phyloP scores from a whole-genome alignment of 2,329 filamentous ascomycete genomes.

The Fusarium albosuccineum region DNA sequence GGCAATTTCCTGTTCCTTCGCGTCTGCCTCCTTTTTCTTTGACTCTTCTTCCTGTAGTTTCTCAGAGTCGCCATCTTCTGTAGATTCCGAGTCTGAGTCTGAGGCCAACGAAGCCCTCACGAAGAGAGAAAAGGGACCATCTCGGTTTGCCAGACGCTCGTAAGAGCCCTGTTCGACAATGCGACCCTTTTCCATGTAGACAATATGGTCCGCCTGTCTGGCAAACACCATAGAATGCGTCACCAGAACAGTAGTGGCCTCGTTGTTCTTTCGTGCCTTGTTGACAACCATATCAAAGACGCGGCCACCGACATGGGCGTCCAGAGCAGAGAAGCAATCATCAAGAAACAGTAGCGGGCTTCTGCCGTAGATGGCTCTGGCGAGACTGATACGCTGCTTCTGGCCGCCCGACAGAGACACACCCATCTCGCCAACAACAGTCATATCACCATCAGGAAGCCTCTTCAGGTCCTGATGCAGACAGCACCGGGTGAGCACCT shows the following conservation, averaged over 20 bases:
- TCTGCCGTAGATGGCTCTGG: constrained; percentile 22
- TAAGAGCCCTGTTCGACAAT: constrained; percentile 22
- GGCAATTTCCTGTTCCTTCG: not conserved
- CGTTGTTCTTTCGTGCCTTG: constrained; percentile 5
- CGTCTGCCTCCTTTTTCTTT: not conserved
- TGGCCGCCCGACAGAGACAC: constrained; percentile 29
- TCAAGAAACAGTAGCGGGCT: constrained; percentile 27
- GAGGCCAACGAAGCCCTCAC: not conserved
- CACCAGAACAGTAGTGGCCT: constrained; percentile 9
- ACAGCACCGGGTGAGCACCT: constrained; percentile 25
- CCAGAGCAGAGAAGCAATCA: constrained; percentile 28
- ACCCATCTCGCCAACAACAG: constrained; percentile 27
- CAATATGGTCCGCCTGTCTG: constrained; percentile 24
- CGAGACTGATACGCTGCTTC: constrained; percentile 32
- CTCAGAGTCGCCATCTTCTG: not conserved
- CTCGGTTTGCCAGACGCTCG: not conserved
- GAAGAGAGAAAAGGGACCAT: constrained; percentile 15
- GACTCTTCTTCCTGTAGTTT: fast-evolving
- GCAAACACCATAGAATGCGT: constrained; percentile 28
- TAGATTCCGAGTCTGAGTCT: not conserved
- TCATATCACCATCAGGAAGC: constrained; percentile 26
- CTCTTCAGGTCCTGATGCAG: constrained; percentile 22
- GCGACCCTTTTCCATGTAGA: constrained; percentile 23
- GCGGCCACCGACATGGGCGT: constrained; percentile 25
- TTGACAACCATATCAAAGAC: constrained; percentile 30